These are phyloP conservation scores for Boletus rubescentipes DNA, from an alignment of 768 basidiomycete genomes.

Conservation along the genomic window DNA sequence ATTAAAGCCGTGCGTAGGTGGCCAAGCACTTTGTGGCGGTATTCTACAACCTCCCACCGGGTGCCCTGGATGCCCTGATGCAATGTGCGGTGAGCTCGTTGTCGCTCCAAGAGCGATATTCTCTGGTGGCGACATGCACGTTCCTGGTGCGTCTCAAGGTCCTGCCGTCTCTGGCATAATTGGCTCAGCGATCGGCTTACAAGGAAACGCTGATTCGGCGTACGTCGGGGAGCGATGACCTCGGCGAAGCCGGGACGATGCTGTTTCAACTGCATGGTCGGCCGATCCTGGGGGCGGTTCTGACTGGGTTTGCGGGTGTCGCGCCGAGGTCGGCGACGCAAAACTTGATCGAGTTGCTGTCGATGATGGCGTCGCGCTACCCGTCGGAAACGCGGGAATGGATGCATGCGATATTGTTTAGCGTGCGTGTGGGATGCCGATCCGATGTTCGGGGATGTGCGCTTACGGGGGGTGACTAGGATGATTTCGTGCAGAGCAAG, in stretches of 20 bases:
- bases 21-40: conserved; percentile 59
- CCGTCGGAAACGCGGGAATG: conserved; percentile 59
- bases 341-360: conserved; percentile 83
- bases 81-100: conserved; percentile 67
- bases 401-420: conserved; percentile 70
- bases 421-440: conserved; percentile 41
- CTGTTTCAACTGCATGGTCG: conserved; percentile 58
- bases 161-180: not conserved
- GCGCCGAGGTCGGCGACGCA: conserved; percentile 81
- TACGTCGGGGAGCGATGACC: conserved; percentile 60
- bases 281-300: conserved; percentile 65
- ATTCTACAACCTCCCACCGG: conserved; percentile 63
- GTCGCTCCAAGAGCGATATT: conserved; percentile 79
- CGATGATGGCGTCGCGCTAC: conserved; percentile 58
- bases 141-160: conserved; percentile 65
- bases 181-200: not conserved
- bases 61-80: conserved; percentile 65
- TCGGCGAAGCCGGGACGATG: conserved; percentile 53
- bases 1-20: conserved; percentile 25
- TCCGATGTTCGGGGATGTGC: not conserved
- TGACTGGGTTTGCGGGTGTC: conserved; percentile 80
- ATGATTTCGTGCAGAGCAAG: conserved; percentile 70
- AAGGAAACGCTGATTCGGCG: conserved; percentile 69
- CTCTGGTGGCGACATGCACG: conserved; percentile 74
- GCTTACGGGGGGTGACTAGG: conserved; percentile 38